Evolutionary conservation across 2,329 filamentous ascomycete genomes (phyloP).

Genomic region (Pseudomassariella vexata): DNA sequence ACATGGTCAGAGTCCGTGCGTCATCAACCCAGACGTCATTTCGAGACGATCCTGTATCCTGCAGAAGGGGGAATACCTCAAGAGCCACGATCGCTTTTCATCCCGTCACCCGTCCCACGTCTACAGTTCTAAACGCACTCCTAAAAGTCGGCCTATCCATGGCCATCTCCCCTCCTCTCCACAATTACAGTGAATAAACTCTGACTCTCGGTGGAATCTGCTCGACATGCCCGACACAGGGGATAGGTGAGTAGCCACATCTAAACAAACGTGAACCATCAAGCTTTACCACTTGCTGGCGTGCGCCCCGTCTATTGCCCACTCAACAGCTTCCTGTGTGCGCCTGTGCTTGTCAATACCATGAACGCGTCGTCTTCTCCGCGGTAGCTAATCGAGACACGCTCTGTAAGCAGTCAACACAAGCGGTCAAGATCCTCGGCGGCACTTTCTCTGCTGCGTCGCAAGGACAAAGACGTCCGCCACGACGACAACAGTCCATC

Average conservation of each 20-base stretch:
- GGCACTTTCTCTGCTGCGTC: slow-evolving; percentile 47
- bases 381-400: background rate
- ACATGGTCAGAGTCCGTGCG: no score
- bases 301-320: background rate
- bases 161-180: no score
- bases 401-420: slow-evolving; percentile 28
- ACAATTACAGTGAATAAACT: no score
- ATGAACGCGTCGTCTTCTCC: slow-evolving; percentile 1
- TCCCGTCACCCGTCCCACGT: no score
- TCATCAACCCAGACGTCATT: no score
- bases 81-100: no score
- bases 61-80: no score
- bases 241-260: slow-evolving; percentile 7
- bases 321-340: background rate
- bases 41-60: no score
- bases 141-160: no score
- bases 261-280: background rate
- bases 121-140: no score
- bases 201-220: background rate
- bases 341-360: background rate
- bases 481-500: slow-evolving; percentile 16
- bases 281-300: background rate
- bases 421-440: slow-evolving; percentile 35
- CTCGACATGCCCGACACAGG: slow-evolving; percentile 8
- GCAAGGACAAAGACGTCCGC: slow-evolving; percentile 30